Base-by-base conservation (phyloP, 202 grass and related monocot species). In the Bolboschoenoplectus hybrid region DNA sequence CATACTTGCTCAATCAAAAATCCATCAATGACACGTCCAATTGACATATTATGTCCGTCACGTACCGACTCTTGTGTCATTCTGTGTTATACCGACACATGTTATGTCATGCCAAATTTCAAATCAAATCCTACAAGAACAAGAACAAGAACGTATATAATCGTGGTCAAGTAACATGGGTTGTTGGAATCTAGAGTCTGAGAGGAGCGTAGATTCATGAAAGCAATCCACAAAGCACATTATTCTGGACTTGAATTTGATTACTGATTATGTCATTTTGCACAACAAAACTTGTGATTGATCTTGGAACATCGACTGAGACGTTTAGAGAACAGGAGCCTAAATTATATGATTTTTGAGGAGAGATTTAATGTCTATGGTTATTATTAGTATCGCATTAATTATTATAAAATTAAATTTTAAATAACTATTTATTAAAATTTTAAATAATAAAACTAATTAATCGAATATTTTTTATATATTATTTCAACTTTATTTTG, bases 81-180 rank as follows among this genome's bases (percentile, higher is more conserved):
- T 58, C 55, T 11, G 55, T 4, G 0, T 58, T 58, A 14, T 17
- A 58, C 55, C 26, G 26, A 26, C 26, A 26, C 17, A 14, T 17
- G 11, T 11, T 11, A 58, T 4, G 3, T 58, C 13, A 58, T 58
- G 55, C 55, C 55, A 58, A 58, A 58, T 58, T 58, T 17, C 13
- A 14, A 58, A 26, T 26, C 26, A 26, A 26, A 58, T 17, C 55
- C 53, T 57, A 13, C 14, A 58, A 17, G 13, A 14, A 13, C 14
- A 58, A 17, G 13, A 14, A 13, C 26, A 26, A 26, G 26, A 26
- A 26, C 26, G 26, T 26, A 26, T 26, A 26, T 26, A 26, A 26
- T 74, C 50, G 70, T 74, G 45, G n/a, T 45, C 16, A 34, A 12
- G 17, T 74, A 74, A 74, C 71, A 26, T 74, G 71, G 45, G 71